phyloP scores from a whole-genome alignment of 2,329 filamentous ascomycete species.

The Colletotrichum sp. region DNA sequence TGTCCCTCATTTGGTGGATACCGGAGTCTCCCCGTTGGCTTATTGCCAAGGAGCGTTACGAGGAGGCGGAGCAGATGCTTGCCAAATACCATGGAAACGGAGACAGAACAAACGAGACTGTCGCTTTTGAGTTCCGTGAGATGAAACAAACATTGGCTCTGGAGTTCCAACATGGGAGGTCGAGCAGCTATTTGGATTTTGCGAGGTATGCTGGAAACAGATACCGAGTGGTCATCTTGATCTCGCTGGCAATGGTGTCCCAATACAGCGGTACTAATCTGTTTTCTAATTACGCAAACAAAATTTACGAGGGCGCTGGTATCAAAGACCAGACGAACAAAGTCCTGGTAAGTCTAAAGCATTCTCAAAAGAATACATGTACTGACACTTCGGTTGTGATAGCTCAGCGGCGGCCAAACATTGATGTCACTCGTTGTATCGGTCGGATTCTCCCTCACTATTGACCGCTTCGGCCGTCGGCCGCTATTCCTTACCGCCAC shows the following conservation, averaged over 20 bases:
- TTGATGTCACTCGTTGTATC: background rate
- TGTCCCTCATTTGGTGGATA: constrained; percentile 11
- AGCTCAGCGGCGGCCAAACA: background rate
- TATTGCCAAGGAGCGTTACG: constrained; percentile 30
- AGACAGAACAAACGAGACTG: constrained; percentile 34
- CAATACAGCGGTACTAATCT: background rate
- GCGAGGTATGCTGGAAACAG: background rate
- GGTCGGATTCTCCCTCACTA: background rate
- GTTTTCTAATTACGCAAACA: background rate
- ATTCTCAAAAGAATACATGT: background rate
- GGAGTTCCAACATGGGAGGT: background rate
- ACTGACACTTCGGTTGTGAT: background rate
- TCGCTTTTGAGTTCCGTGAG: background rate
- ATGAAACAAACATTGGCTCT: background rate
- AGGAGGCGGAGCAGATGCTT: constrained; percentile 33
- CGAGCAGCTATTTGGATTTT: background rate
- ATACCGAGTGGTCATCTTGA: background rate
- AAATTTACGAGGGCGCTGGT: background rate
- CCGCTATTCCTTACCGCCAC: background rate
- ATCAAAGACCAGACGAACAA: background rate
- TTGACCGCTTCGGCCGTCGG: background rate
- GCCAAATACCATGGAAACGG: constrained; percentile 56
- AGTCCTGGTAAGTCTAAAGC: background rate
- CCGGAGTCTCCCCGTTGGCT: constrained; percentile 38
- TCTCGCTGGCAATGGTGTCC: background rate